Base-by-base conservation (phyloP, 257 asterid species). In the Fraxinus americana region DNA sequence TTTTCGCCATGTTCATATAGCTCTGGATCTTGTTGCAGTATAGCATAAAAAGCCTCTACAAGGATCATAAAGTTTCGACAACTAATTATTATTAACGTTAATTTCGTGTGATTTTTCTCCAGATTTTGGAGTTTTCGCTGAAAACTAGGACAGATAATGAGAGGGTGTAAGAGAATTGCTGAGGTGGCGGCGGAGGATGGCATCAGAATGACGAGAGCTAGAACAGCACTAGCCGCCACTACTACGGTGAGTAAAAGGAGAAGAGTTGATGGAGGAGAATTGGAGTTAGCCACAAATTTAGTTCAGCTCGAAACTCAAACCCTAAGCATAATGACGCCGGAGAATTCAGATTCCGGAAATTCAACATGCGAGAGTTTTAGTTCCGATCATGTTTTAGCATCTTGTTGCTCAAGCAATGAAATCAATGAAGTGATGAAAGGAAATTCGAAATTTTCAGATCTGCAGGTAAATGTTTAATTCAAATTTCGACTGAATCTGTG, bases 381-480 rank as follows among this genome's bases (percentile, higher is more conserved):
- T 70, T 79, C 87, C 5, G 84, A 81, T 61, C 87, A 76, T 12
- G 89, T 14, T 70, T 77, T 52, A 35, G 84, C 91, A 8, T 82
- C 90, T 75, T 79, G 86, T 68, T 82, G 82, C 78, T 88, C 89
- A 41, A 87, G 87, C 68, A 79, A 86, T 71, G 86, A 79, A 74
- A 81, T 77, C 3, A 73, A 70, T 66, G 83, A 61, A 72, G 74
- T 77, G 71, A 74, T 77, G 6, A 73, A 76, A 66, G 84, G 36
- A 77, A 73, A 76, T 70, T 83, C 82, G 72, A 71, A 85, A 73
- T 67, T 76, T 50, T 57, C 75, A 81, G 94, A 92, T 92, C 97
- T 89, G 82, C 65, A 91, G 88, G 92, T 91, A 81, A 43, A 43
- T 43, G 45, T 8, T 38, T 8, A 9, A 39, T 39, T 39, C 45